Base-by-base conservation (phyloP, 2,329 filamentous ascomycete genomes). In the Ustulina deusta region DNA sequence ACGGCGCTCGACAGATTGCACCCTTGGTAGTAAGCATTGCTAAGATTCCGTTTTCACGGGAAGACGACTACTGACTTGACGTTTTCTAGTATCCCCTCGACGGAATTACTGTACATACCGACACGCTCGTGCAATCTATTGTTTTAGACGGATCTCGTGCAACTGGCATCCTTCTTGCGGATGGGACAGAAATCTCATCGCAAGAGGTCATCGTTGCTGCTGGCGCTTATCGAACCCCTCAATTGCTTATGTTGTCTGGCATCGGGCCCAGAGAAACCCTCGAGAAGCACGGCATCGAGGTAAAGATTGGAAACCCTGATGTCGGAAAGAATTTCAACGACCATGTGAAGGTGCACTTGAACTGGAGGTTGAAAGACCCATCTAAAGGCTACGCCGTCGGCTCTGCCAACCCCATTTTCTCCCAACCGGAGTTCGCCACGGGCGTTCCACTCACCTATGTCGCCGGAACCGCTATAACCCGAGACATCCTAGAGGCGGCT, bases 331-430 rank as follows among this genome's bases (percentile, higher is more conserved):
- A 72, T 32, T 68, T 72, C 60, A 71, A 69, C 36, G 72, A 74
- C 49, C 72, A 74, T 34, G 27, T 67, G 1, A 67, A 70, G 58
- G 1, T 76, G 25, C 64, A 69, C 22, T 64, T 73, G 40, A 72
- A 72, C 62, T 76, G 72, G 73, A 65, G 68, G 38, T 38, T 75
- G n/a, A 73, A 71, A 42, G 70, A 76, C 32, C 72, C 72, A 1
- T 72, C 72, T 1, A 61, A 68, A 32, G 74, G 73, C 11, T 72
- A 69, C 15, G 70, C 73, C 2, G n/a, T 75, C 2, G 74, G 73
- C 38, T 76, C 73, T 9, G n/a, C 2, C 22, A 73, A 74, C 40
- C 66, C 73, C 7, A 27, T 74, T 1, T 69, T 74, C 38, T 15
- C 52, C 10, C 38, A 74, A 25, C 72, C 72, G 3, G 54, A 71